These are phyloP conservation scores for Gynostemma pentaphyllum DNA, from an alignment of 306 rosid species.

Conservation along the genomic window DNA sequence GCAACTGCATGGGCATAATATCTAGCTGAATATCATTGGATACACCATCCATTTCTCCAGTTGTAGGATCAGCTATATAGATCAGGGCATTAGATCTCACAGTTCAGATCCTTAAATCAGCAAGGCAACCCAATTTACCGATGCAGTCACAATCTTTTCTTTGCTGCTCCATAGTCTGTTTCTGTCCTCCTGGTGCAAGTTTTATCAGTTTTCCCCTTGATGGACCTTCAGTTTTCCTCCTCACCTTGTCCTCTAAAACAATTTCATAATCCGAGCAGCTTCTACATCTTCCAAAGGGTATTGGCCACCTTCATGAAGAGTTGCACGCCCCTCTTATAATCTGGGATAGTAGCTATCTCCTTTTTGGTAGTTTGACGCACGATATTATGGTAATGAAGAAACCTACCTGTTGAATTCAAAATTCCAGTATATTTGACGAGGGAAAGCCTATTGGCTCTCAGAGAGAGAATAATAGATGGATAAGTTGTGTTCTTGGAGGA, in stretches of 20 bases:
- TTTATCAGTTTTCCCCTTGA: not conserved
- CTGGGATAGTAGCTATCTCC: not conserved
- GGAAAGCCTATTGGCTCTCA: not conserved
- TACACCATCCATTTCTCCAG: not conserved
- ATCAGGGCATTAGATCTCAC: not conserved
- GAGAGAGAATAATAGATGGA: slow-evolving; percentile 8
- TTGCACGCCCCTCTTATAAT: too few relatives aligned
- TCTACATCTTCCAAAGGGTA: too few relatives aligned
- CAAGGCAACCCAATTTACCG: not conserved
- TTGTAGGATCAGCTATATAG: not conserved
- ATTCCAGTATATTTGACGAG: not conserved
- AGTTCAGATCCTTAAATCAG: not conserved
- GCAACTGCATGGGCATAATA: not conserved
- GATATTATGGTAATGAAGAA: not conserved
- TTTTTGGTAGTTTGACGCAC: slow-evolving; percentile 7
- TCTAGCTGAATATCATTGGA: not conserved
- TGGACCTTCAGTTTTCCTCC: not conserved
- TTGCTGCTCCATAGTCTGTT: not conserved
- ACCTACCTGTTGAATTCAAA: not conserved
- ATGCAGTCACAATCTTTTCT: not conserved
- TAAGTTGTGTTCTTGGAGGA: slow-evolving; percentile 10
- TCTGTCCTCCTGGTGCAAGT: not conserved
- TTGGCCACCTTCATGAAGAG: not conserved
- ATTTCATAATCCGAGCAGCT: not conserved
- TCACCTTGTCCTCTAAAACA: not conserved